Conservation (phyloP, 495 filamentous ascomycete species). For the Podospora fimiseda region DNA sequence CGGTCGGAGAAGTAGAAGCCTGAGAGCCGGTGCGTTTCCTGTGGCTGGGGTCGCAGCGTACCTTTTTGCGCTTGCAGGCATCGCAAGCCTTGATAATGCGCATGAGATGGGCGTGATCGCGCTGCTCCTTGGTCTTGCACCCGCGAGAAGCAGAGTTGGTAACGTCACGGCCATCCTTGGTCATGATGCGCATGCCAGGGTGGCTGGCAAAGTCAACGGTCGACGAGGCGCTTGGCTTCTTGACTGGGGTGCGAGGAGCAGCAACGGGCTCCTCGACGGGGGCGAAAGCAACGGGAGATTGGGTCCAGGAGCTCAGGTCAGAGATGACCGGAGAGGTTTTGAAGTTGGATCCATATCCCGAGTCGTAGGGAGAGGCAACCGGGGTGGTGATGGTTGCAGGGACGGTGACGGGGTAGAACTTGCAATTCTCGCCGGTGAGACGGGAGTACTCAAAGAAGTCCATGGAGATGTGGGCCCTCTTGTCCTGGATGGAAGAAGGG, state of each 20-base stretch:
- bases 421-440: slow-evolving; percentile 41
- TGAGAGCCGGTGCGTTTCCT: slow-evolving; percentile 36
- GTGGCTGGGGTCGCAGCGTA: slow-evolving; percentile 47
- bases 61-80: slow-evolving; percentile 48
- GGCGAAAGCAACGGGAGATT: slow-evolving; percentile 21
- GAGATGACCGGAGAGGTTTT: slow-evolving; percentile 38
- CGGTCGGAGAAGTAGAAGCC: slow-evolving; percentile 24
- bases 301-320: slow-evolving; percentile 34
- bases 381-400: slow-evolving; percentile 28
- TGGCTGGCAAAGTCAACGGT: slow-evolving; percentile 39
- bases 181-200: slow-evolving; percentile 55
- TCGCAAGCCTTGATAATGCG: slow-evolving; percentile 54
- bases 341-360: slow-evolving; percentile 39
- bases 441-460: slow-evolving; percentile 46
- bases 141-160: slow-evolving; percentile 51
- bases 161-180: slow-evolving; percentile 49
- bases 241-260: slow-evolving; percentile 14
- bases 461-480: slow-evolving; percentile 47
- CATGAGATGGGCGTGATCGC: slow-evolving; percentile 54
- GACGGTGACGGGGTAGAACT: slow-evolving; percentile 44
- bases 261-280: slow-evolving; percentile 15
- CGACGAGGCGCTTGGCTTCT: slow-evolving; percentile 18
- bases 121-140: slow-evolving; percentile 55
- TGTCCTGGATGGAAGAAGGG: slow-evolving; percentile 42
- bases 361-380: slow-evolving; percentile 35